Evolutionary conservation across 176 grass and related monocot species (phyloP), one percentile per base, ranked within the genome.

Genomic region (Musa itinerans): DNA sequence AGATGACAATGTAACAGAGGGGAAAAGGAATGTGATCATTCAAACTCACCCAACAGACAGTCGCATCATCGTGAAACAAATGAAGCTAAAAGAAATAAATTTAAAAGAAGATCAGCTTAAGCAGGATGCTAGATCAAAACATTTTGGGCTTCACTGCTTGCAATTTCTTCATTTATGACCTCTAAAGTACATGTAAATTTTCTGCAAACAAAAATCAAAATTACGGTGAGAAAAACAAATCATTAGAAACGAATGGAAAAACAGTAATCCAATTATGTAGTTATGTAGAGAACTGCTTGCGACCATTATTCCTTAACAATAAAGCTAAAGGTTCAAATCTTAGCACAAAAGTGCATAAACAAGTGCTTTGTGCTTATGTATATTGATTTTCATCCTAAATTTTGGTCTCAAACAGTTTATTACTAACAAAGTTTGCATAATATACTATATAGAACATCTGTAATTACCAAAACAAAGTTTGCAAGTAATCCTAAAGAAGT

Each of bases 371-470:
- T 14, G 13, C 53, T 54, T 54, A 14, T 54, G 11, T 14, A 10
- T 54, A 11, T 14, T 14, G 13, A 54, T 11, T 14, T 1, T 54
- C 53, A 54, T 54, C 53, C 53, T 54, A 10, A 2, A 0, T 54
- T 10, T 54, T 54, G 53, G 0, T 54, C 1, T 54, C 9, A 54
- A 54, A 54, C 53, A 54, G 9, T 54, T 43, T 43, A 43, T 3
- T 43, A 6, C 34, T 43, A 43, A 43, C 34, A 43, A 43, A 43
- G 34, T 43, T 43, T 5, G 34, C 3, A 43, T 43, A 43, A 43
- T 43, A 43, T 43, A 34, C 5, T 34, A 34, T 34, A 43, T 92
- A 96, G 73, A 96, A 88, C 70, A 89, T 88, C 92, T 96, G 78
- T 62, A 86, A 75, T 65, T 70, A 54, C 19, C 10, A 23, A 8